Percentiles rank a stretch among this genome's conserved stretches.
These are phyloP conservation scores for Blumeria hordei DNA, from an alignment of 2,329 filamentous ascomycete species.

Conservation along the genomic window DNA sequence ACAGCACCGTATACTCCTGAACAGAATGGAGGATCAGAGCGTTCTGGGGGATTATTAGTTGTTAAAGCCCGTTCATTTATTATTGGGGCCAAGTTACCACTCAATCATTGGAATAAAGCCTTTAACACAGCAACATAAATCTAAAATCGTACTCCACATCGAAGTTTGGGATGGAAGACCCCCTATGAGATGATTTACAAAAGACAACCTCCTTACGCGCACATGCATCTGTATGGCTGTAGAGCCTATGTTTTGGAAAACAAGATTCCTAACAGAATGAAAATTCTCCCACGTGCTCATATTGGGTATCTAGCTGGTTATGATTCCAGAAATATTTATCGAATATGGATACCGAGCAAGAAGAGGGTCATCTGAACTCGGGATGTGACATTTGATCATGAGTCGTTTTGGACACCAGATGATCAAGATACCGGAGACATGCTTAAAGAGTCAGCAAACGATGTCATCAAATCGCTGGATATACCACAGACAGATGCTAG, in stretches of 20 bases:
- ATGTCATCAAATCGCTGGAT: not conserved
- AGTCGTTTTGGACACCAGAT: not conserved
- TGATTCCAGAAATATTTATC: not conserved
- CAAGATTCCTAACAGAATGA: not conserved
- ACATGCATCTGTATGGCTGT: not conserved
- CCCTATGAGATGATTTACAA: not conserved
- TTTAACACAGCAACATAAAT: not conserved
- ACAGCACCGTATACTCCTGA: not conserved
- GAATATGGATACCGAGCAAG: not conserved
- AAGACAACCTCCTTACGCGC: not conserved
- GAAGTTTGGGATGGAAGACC: not conserved
- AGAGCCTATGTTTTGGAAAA: not conserved
- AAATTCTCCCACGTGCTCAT: not conserved
- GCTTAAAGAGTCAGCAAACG: not conserved
- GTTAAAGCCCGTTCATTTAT: not conserved
- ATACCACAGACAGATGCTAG: not conserved
- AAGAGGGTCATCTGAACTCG: not conserved
- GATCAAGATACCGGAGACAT: not conserved
- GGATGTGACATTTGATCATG: not conserved
- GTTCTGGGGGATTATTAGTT: not conserved
- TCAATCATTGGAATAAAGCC: not conserved
- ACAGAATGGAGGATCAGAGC: not conserved
- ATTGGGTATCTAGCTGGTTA: not conserved
- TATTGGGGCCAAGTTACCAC: not conserved
- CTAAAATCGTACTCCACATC: not conserved